Evolutionary conservation across 441 rosid species (phyloP).

Genomic region (Sinapis alba): DNA sequence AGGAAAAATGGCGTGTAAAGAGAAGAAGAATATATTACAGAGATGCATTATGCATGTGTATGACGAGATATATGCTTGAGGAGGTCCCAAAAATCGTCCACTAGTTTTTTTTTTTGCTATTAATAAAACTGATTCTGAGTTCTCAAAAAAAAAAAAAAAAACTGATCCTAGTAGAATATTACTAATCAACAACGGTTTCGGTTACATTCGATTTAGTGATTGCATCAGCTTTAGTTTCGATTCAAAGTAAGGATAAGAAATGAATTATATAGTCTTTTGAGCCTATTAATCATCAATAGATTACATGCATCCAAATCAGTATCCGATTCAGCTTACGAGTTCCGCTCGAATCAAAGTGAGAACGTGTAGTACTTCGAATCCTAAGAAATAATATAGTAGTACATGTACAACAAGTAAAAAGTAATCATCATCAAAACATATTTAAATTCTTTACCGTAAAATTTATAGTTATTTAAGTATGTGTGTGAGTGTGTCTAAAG

Average conservation of each 20-base stretch:
- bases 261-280: background rate
- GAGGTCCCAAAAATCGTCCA: conserved; percentile 36
- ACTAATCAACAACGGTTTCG: conserved; percentile 40
- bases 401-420: conserved; percentile 23
- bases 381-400: background rate
- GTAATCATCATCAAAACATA: background rate
- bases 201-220: conserved; percentile 28
- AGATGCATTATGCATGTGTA: conserved; percentile 13
- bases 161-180: conserved; percentile 24
- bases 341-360: conserved; percentile 12
- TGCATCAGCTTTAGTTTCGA: conserved; percentile 27
- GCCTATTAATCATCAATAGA: background rate
- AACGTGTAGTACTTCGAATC: conserved; percentile 20
- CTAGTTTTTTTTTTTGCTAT: conserved; percentile 15
- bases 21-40: background rate
- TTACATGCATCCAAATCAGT: conserved; percentile 1
- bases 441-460: background rate
- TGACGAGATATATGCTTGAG: conserved; percentile 19
- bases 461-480: background rate
- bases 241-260: conserved; percentile 19
- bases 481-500: background rate
- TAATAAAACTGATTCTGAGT: background rate
- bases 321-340: conserved; percentile 10
- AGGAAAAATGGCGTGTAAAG: conserved; percentile 8
- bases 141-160: background rate